These are phyloP conservation scores for Vaccinium vitisidaea DNA, from an alignment of 148 eudicot genomes.

Conservation along the genomic window DNA sequence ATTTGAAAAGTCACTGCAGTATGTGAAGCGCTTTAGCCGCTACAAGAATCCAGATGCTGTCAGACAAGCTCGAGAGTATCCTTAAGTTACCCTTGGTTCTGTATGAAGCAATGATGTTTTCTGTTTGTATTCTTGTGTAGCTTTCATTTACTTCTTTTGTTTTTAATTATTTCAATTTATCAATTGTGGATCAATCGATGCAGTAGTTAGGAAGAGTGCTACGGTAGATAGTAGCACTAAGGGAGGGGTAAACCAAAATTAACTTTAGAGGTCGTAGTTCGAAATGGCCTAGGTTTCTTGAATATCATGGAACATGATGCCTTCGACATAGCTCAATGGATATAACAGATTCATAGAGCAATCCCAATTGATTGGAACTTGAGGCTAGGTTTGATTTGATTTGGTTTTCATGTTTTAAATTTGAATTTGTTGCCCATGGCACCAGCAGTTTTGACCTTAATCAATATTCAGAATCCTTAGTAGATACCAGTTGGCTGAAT, in stretches of 20 bases:
- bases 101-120: background rate
- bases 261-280: too few relatives aligned
- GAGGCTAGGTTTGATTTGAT: too few relatives aligned
- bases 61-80: conserved; percentile 84
- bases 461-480: conserved; percentile 57
- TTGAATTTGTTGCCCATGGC: background rate
- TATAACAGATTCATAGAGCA: too few relatives aligned
- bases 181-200: too few relatives aligned
- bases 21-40: conserved; percentile 89
- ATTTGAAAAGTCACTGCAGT: conserved; percentile 88
- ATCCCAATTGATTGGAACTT: too few relatives aligned
- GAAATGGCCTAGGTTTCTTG: too few relatives aligned
- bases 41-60: conserved; percentile 92
- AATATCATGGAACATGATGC: too few relatives aligned
- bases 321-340: too few relatives aligned
- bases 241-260: too few relatives aligned
- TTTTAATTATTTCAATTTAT: background rate
- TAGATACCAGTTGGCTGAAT: conserved; percentile 79
- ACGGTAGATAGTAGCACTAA: too few relatives aligned
- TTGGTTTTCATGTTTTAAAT: too few relatives aligned
- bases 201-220: too few relatives aligned
- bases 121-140: background rate
- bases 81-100: conserved; percentile 16
- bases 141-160: background rate
- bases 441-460: conserved; percentile 23